Conservation (phyloP, 2,329 filamentous ascomycete genomes). For the Lasiodiplodia gonubiensis region DNA sequence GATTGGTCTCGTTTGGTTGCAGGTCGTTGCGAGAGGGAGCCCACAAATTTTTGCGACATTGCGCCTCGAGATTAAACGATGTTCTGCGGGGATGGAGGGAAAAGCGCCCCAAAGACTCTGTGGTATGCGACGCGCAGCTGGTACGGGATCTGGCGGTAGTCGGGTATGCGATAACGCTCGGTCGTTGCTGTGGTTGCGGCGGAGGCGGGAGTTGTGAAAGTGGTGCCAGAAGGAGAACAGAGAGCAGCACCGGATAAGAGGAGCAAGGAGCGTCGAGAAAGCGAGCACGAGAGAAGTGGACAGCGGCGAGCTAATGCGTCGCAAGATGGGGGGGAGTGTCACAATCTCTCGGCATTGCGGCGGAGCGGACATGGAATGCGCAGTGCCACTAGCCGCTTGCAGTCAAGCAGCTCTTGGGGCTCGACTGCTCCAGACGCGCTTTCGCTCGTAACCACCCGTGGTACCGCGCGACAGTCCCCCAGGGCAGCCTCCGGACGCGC, state of each 20-base stretch:
- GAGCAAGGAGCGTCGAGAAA: conserved; percentile 5
- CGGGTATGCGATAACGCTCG: background rate
- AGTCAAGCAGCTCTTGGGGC: conserved; percentile 17
- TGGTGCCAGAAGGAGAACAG: background rate
- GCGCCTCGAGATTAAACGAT: background rate
- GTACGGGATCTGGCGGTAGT: background rate
- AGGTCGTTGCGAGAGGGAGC: background rate
- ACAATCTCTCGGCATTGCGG: conserved; percentile 25
- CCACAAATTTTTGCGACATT: conserved; percentile 18
- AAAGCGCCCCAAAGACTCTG: background rate
- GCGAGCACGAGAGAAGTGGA: background rate
- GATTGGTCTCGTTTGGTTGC: background rate
- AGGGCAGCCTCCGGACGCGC: background rate
- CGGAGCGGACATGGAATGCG: conserved; percentile 17
- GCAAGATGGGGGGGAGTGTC: conserved; percentile 21
- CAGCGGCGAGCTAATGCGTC: conserved; percentile 7
- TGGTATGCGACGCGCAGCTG: background rate
- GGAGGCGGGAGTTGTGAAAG: background rate
- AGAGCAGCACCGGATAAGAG: background rate
- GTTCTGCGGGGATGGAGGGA: background rate
- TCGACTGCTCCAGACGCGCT: conserved; percentile 2
- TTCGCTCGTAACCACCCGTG: background rate
- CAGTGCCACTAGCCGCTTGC: conserved; percentile 11
- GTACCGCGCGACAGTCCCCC: background rate
- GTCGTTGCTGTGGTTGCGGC: background rate